Evolutionary conservation across 768 basidiomycete species (phyloP), one percentile per base, ranked within the genome.

Genomic region (Panaeolus cyanescens): DNA sequence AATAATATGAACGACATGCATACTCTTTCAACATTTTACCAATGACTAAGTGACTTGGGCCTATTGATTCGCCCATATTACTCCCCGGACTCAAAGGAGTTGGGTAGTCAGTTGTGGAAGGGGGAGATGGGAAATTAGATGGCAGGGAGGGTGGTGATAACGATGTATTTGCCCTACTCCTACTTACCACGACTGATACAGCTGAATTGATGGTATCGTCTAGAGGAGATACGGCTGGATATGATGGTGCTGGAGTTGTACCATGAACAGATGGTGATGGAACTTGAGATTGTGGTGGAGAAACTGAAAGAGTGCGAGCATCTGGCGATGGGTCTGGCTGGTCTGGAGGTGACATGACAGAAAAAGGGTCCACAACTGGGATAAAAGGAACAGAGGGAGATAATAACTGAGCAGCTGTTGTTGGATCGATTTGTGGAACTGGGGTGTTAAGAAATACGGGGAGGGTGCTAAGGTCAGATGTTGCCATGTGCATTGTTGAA

Each of bases 21-120:
- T 66, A 89, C 89, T 83, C 70, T 62, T 71, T 70, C 39, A 89
- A 74, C 68, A 85, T 82, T 1, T 82, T 74, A 56, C 76, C 83
- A 25, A 75, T 75, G 25, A 82, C 78, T 7, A 68, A 65, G 57
- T 72, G 71, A 32, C 72, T 61, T 17, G 66, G 69, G 40, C 63
- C 65, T 32, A 67, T 64, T 8, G 66, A 66, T 55, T 67, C 70
- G 62, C 66, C 68, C 28, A 69, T 60, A 53, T 56, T 57, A 34
- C 65, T 59, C 25, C 39, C 61, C 22, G 65, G 58, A 20, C 62
- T 63, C n/a, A 60, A 53, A 25, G 65, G 53, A 37, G 66, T 57
- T n/a, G 67, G 61, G 61, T 65, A 68, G 19, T 71, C 68, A 17
- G 61, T 37, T 10, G 60, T 61, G 20, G 63, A 54, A 3, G 67